Evolutionary conservation across 2,329 filamentous ascomycete genomes (phyloP).

Genomic region (Colletotrichum cereale): DNA sequence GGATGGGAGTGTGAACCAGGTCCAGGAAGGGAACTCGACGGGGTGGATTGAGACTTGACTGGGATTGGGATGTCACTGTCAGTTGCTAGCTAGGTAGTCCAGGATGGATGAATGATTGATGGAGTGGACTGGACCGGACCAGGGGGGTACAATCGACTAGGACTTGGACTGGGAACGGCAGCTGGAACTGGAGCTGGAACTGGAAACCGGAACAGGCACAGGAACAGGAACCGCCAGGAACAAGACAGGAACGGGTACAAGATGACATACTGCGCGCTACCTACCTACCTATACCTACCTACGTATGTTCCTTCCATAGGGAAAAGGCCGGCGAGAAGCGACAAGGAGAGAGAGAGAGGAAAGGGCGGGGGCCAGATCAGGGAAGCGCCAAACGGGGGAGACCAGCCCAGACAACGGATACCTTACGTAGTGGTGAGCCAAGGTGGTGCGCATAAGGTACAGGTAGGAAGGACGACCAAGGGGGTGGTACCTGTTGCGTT

Average conservation of each 20-base stretch:
- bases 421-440: conserved; percentile 40
- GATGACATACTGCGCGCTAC: conserved; percentile 3
- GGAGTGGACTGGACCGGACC: neutral
- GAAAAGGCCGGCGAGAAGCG: neutral
- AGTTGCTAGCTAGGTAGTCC: conserved; percentile 21
- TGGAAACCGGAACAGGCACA: neutral
- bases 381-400: conserved; percentile 36
- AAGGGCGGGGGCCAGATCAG: conserved; percentile 2
- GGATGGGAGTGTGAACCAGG: conserved; percentile 35
- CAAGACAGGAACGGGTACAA: conserved; percentile 18
- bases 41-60: conserved; percentile 37
- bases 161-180: conserved; percentile 2
- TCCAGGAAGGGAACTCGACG: conserved; percentile 37
- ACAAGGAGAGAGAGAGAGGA: neutral
- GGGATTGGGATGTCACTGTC: conserved; percentile 37
- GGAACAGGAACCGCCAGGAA: conserved; percentile 19
- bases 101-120: conserved; percentile 9
- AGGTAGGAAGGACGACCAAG: conserved; percentile 24
- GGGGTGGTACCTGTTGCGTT: conserved; percentile 1
- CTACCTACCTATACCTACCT: too few relatives aligned
- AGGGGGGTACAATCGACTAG: neutral
- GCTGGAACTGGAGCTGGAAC: neutral
- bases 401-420: conserved; percentile 26
- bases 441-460: too few relatives aligned
- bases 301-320: neutral